phyloP scores from a whole-genome alignment of 129 eudicot species.

The Arctium minus region DNA sequence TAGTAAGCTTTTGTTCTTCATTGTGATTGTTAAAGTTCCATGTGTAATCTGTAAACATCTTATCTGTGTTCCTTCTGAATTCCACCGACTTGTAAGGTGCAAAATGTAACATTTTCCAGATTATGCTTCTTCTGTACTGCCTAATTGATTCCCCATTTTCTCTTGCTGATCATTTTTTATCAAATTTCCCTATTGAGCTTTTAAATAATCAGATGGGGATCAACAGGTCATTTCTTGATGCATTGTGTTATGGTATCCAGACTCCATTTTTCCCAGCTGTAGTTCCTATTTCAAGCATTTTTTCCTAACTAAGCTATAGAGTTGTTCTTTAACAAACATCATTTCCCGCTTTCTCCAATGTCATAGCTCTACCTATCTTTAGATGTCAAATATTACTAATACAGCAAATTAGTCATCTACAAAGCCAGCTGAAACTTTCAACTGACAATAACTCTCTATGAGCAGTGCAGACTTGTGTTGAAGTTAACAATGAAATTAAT shows the following conservation, averaged over 20 bases:
- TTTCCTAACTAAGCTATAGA: background rate
- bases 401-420: background rate
- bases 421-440: no score
- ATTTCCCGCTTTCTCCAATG: background rate
- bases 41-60: no score
- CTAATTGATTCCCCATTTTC: no score
- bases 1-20: no score
- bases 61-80: no score
- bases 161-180: background rate
- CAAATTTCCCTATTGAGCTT: background rate
- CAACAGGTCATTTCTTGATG: background rate
- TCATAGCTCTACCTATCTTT: background rate
- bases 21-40: no score
- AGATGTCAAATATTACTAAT: background rate
- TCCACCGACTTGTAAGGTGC: no score
- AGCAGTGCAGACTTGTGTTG: background rate
- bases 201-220: background rate
- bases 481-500: slow-evolving; percentile 9
- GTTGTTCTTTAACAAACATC: background rate
- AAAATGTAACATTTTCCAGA: no score
- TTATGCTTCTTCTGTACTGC: no score
- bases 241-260: background rate
- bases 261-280: background rate
- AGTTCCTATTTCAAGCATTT: no score
- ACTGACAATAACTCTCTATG: no score